Evolutionary conservation across 768 basidiomycete species (phyloP).

Genomic region (Russula dissimulans): DNA sequence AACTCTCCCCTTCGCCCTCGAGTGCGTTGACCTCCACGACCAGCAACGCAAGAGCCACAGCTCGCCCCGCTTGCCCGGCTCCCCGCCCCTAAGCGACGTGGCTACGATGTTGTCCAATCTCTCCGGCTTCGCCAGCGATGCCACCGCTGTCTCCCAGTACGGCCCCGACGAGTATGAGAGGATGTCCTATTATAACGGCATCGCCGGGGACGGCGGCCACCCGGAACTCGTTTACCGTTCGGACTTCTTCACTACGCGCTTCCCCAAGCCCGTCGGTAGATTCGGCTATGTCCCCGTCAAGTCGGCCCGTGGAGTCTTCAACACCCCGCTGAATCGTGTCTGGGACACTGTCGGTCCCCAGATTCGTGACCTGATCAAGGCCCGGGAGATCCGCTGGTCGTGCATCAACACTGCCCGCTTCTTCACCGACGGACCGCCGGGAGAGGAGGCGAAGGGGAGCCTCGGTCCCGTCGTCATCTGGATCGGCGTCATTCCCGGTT

Average conservation of each 20-base stretch:
- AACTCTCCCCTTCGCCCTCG: background rate
- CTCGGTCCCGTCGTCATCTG: slow-evolving; percentile 14
- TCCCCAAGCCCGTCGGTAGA: slow-evolving; percentile 6
- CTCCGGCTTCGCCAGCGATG: too few relatives aligned
- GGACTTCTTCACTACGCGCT: background rate
- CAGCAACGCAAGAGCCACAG: background rate
- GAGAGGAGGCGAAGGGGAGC: slow-evolving; percentile 3
- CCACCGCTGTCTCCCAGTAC: background rate
- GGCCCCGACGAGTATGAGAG: background rate
- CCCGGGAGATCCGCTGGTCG: background rate
- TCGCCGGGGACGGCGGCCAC: background rate
- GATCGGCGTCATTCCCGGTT: background rate
- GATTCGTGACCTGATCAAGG: slow-evolving; percentile 3
- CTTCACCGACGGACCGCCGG: background rate
- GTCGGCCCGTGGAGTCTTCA: background rate
- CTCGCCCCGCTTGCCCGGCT: background rate
- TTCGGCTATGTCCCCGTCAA: background rate
- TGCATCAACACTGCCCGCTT: slow-evolving; percentile 8
- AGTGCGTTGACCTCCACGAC: background rate
- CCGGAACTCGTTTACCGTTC: slow-evolving; percentile 9
- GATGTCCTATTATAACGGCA: too few relatives aligned
- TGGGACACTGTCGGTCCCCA: slow-evolving; percentile 11
- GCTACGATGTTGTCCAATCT: background rate
- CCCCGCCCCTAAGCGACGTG: background rate
- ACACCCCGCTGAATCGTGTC: slow-evolving; percentile 5